A percentile compares a stretch with the other conserved stretches of the same genome.
These are phyloP conservation scores for Puccinia triticina DNA, from an alignment of 1,284 basidiomycete genomes.

Conservation along the genomic window DNA sequence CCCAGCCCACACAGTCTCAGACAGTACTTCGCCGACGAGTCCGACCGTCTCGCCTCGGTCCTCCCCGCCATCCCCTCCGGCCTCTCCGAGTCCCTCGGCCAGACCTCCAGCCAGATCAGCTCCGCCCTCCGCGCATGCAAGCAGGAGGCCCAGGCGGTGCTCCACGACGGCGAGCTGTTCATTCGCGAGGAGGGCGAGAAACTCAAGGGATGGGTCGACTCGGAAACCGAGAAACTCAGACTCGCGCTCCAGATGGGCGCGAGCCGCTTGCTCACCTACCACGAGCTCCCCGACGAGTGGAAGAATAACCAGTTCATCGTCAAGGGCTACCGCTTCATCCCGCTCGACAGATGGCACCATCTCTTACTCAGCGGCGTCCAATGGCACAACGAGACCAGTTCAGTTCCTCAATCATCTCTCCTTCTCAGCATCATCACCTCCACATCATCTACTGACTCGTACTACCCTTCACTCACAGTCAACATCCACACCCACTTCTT, in stretches of 20 bases:
- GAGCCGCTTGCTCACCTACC: slow-evolving; percentile 52
- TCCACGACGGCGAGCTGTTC: slow-evolving; percentile 48
- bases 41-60: slow-evolving; percentile 37
- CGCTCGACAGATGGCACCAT: slow-evolving; percentile 45
- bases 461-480: not conserved
- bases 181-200: slow-evolving; percentile 52
- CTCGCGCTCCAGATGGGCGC: slow-evolving; percentile 51
- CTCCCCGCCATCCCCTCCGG: slow-evolving; percentile 4
- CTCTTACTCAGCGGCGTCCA: slow-evolving; percentile 44
- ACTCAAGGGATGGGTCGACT: slow-evolving; percentile 49
- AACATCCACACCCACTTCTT: slow-evolving; percentile 50
- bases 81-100: not conserved
- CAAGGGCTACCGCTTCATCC: slow-evolving; percentile 49
- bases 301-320: slow-evolving; percentile 53
- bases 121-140: slow-evolving; percentile 22
- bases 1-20: slow-evolving; percentile 14
- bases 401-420: not conserved
- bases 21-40: slow-evolving; percentile 41
- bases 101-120: slow-evolving; percentile 31
- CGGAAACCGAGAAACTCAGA: slow-evolving; percentile 53
- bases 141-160: slow-evolving; percentile 39
- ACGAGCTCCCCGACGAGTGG: slow-evolving; percentile 54
- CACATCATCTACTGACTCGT: not conserved
- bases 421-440: not conserved
- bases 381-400: slow-evolving; percentile 49